Evolutionary conservation across 352 stramenopile species (phyloP), one percentile per base, ranked within the genome.

Genomic region (Blastocystis sp.): DNA sequence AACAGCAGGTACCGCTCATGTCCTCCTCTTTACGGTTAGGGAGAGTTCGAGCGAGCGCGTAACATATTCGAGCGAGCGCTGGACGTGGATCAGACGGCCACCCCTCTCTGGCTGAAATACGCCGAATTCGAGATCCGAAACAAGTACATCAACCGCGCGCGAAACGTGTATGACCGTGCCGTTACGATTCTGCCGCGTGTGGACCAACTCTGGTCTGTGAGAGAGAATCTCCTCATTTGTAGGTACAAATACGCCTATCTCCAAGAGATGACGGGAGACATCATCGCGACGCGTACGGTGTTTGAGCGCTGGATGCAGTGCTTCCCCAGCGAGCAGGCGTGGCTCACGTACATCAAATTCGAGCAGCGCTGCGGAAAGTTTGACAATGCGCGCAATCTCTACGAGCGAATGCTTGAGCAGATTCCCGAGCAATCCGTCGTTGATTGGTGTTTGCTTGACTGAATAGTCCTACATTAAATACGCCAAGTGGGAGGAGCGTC

Each of bases 211-310:
- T 99, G 97, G 97, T 89, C 78, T 9, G 19, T 51, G 19, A 4
- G 29, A 16, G 21, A 31, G n/a, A 3, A 69, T 33, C 24, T 31
- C 37, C 16, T 59, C 21, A 67, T 65, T 26, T 26, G 21, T 21
- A 89, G 79, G 79, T 99, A 99, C 94, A 99, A 99, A 92, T 99
- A 99, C 91, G 95, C 96, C 50, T 99, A 98, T 92, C 98, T 99
- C 95, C 97, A 99, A 93, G 97, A 99, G 92, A 98, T 98, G 94
- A 92, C 98, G 65, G 96, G 96, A 78, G 97, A 98, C 90, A 91
- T 98, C 26, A 93, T 94, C 80, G 96, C 95, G 78, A 97, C 95
- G 70, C 93, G 97, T 3, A 93, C 94, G 0, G 94, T 99, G 2
- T 99, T 99, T 92, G 96, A 99, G 92, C 93, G 97, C 79, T 97